Evolutionary conservation across 768 basidiomycete species (phyloP).

Genomic region (Tulasnella sp.): DNA sequence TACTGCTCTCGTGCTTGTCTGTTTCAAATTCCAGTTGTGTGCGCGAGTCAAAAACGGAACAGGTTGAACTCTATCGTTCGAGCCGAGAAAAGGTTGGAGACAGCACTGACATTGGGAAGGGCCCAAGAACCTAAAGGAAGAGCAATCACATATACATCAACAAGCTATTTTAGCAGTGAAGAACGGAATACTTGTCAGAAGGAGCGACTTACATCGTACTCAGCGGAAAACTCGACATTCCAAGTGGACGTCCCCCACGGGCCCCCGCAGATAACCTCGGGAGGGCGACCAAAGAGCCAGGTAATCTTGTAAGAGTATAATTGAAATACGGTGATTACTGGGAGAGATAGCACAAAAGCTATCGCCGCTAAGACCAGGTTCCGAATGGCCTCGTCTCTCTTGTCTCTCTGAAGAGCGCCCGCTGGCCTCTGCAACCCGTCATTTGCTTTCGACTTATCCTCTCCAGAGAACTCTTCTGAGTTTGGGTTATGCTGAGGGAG

Average conservation of each 20-base stretch:
- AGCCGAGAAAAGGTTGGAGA: not conserved
- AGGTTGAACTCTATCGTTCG: too few relatives aligned
- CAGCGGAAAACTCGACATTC: not conserved
- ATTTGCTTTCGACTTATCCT: not conserved
- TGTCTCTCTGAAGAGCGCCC: not conserved
- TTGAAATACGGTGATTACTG: not conserved
- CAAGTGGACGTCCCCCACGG: not conserved
- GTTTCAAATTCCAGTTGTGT: not conserved
- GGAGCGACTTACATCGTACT: not conserved
- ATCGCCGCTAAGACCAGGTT: not conserved
- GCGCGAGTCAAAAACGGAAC: not conserved
- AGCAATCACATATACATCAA: not conserved
- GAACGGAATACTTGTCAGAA: not conserved
- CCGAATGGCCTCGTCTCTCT: not conserved
- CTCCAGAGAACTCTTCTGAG: not conserved
- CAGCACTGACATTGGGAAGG: not conserved
- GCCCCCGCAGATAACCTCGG: not conserved
- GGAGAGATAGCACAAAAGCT: not conserved
- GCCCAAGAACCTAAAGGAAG: not conserved
- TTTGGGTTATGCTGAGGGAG: too few relatives aligned
- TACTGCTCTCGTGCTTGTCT: conserved; percentile 29
- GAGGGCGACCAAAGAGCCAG: not conserved
- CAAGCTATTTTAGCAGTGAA: not conserved
- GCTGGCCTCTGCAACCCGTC: not conserved
- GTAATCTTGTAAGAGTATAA: not conserved